Evolutionary conservation across 495 filamentous ascomycete species (phyloP), one percentile per base, ranked within the genome.

Genomic region (Astrothelium macrocarpum): DNA sequence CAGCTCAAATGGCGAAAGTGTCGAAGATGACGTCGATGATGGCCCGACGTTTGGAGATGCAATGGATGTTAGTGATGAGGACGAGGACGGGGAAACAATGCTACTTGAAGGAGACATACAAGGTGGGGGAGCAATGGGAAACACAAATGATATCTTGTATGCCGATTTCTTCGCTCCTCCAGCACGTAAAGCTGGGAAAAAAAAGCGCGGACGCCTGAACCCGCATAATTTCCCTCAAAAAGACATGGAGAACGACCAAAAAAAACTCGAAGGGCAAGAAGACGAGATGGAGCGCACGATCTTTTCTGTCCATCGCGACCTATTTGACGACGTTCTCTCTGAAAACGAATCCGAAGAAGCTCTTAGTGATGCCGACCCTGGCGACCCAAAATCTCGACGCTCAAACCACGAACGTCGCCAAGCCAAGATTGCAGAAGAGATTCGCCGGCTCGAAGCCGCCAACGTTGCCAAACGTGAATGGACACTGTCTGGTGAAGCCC

Each of bases 391-490:
- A 46, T 85, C 79, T 78, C 75, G 81, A 36, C 82, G 81, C 39
- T 96, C 92, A 29, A 84, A 86, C 14, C 89, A 96, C 70, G 90
- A 97, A 74, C 88, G 90, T 68, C 82, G 89, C 64, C 89, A 91
- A 75, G 90, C 90, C 59, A 87, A 87, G 53, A 77, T 97, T 53
- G 86, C 85, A 1, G 89, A 91, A 71, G 89, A 98, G 72, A 98
- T 98, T 63, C 89, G 91, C 43, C 84, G 85, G 36, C 83, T 98
- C 36, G 94, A 98, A 78, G 84, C 88, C 7, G 90, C 88, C 26
- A 91, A 90, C 60, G 88, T 98, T 9, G 89, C 90, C 1, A 96
- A 96, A 74, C 87, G 90, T 56, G 84, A 91, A 66, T 98, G 94
- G 94, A 89, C 87, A 59, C 78, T 97, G 39, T 80, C 88, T 12